Percentiles rank a stretch among this genome's conserved stretches.
Evolutionary conservation across 169 alveolate genomes (phyloP).

Genomic region (Cyclospora cayetanensis): DNA sequence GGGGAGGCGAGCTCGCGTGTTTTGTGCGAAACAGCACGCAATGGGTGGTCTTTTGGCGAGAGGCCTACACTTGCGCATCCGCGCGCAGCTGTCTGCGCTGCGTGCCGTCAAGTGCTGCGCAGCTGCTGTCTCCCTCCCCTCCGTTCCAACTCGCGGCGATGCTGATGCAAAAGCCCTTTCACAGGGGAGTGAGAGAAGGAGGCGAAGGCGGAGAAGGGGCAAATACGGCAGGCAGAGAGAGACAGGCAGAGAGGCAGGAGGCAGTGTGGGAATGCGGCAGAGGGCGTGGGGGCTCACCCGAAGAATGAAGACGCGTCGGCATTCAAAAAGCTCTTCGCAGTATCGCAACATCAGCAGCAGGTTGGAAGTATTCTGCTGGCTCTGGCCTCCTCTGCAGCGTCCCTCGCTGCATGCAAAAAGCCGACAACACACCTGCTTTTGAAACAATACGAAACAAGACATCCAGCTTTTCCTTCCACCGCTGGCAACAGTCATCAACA

Average conservation of each 20-base stretch:
- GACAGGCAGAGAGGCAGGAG: background rate
- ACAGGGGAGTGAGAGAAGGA: background rate
- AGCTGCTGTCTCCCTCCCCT: background rate
- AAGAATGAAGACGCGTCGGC: conserved; percentile 39
- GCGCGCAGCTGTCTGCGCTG: too few species aligned
- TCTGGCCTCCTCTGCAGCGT: background rate
- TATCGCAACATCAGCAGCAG: conserved; percentile 47
- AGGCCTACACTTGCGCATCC: too few species aligned
- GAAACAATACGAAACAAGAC: too few species aligned
- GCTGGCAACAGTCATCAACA: too few species aligned
- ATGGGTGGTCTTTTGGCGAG: too few species aligned
- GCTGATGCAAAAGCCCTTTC: background rate
- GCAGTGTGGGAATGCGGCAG: background rate
- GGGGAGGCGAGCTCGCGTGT: too few species aligned
- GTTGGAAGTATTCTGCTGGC: conserved; percentile 20
- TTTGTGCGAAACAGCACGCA: too few species aligned
- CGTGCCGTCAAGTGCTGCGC: background rate
- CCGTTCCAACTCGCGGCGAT: background rate
- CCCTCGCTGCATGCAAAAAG: background rate
- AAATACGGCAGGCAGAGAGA: background rate
- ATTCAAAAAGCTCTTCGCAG: conserved; percentile 60
- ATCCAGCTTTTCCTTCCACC: too few species aligned
- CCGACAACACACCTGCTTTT: too few species aligned
- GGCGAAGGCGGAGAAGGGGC: background rate
- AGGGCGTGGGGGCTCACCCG: background rate